Conservation (phyloP, 139 green algal species). For the Micractinium conductrix region DNA sequence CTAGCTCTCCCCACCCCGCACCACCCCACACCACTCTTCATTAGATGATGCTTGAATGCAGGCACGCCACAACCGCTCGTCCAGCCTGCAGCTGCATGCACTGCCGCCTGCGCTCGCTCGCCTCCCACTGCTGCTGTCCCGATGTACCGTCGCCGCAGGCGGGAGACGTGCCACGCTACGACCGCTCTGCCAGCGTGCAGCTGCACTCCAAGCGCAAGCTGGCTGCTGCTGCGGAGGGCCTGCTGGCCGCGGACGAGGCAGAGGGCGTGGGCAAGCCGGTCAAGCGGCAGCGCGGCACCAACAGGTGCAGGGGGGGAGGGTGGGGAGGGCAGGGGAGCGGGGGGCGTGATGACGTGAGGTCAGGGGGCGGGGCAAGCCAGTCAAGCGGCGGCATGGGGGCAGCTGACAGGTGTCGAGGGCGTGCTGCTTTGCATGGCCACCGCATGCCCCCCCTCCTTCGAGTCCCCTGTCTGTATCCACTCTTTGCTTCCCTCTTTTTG, state of each 20-base stretch:
- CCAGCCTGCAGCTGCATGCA: neutral
- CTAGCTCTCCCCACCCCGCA: too few relatives aligned
- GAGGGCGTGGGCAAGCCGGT: neutral
- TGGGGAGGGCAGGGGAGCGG: neutral
- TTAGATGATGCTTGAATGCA: too few relatives aligned
- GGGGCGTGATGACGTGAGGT: neutral
- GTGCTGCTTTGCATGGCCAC: too few relatives aligned
- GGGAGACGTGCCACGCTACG: conserved; percentile 43
- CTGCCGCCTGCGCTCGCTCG: neutral
- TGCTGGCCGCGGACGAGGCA: neutral
- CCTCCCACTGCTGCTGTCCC: neutral
- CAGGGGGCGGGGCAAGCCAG: too few relatives aligned
- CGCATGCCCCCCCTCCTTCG: too few relatives aligned
- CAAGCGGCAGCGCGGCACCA: neutral
- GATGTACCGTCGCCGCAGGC: neutral
- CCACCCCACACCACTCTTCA: too few relatives aligned
- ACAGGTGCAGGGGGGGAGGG: neutral
- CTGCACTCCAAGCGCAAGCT: neutral
- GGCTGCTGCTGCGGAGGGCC: neutral
- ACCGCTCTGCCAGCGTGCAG: conserved; percentile 10
- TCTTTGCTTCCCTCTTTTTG: neutral
- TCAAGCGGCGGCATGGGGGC: too few relatives aligned
- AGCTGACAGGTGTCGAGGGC: too few relatives aligned
- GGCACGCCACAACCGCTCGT: neutral
- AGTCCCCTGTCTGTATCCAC: neutral